Conservation (phyloP, 2,329 filamentous ascomycete species). For the Lecanicillium sp. region DNA sequence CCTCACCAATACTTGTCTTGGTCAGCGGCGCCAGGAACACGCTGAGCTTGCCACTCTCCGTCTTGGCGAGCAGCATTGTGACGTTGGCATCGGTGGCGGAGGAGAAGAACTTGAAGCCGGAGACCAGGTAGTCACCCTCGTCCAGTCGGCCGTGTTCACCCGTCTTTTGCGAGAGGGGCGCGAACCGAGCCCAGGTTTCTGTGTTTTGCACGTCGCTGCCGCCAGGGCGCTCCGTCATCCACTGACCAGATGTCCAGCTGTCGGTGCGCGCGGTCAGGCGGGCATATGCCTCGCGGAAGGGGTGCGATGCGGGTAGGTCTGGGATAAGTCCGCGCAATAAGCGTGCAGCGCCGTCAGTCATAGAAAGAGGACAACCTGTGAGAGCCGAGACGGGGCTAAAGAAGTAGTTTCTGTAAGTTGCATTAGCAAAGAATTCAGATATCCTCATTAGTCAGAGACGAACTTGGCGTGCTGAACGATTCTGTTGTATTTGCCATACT, state of each 20-base stretch:
- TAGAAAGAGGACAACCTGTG: conserved; percentile 15
- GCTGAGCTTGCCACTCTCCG: conserved; percentile 14
- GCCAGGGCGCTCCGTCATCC: conserved; percentile 16
- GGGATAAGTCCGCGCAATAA: conserved; percentile 10
- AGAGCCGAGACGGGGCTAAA: conserved; percentile 11
- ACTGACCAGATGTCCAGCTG: conserved; percentile 16
- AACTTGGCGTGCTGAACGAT: conserved; percentile 14
- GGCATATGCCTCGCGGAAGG: conserved; percentile 12
- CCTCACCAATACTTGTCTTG: neutral
- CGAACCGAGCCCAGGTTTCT: conserved; percentile 14
- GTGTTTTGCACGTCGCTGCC: conserved; percentile 16
- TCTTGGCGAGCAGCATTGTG: conserved; percentile 15
- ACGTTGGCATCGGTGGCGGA: conserved; percentile 16
- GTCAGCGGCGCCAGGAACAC: conserved; percentile 15
- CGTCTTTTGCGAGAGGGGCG: neutral
- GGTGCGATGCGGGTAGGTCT: conserved; percentile 9
- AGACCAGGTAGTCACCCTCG: conserved; percentile 16
- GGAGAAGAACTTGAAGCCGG: conserved; percentile 17
- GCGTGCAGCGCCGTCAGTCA: conserved; percentile 14
- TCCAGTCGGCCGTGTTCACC: conserved; percentile 9
- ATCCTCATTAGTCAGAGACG: neutral
- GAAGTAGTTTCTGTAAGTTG: conserved; percentile 10
- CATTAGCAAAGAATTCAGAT: neutral
- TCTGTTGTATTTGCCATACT: conserved; percentile 12
- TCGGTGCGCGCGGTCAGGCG: conserved; percentile 8